Percentiles rank a stretch among this genome's conserved stretches.
phyloP scores from a whole-genome alignment of 2,329 filamentous ascomycete species.

The Myotisia sp. region DNA sequence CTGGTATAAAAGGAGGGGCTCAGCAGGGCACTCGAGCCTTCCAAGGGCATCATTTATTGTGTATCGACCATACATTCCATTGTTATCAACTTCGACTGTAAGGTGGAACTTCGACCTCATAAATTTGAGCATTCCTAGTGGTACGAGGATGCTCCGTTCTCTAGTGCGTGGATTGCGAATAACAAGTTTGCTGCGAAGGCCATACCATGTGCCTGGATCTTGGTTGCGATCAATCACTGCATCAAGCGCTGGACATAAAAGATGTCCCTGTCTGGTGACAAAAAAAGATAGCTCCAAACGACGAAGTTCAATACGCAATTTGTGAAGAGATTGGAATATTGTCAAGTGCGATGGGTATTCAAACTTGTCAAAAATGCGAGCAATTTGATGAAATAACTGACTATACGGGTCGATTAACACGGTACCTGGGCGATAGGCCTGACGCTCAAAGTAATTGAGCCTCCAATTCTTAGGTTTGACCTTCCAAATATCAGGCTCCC shows the following conservation, averaged over 20 bases:
- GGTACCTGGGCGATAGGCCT: slow-evolving; percentile 17
- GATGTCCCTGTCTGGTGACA: slow-evolving; percentile 16
- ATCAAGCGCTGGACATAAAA: slow-evolving; percentile 38
- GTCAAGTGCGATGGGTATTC: slow-evolving; percentile 32
- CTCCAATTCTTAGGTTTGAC: slow-evolving; percentile 17
- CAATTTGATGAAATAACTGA: slow-evolving; percentile 20
- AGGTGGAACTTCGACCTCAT: slow-evolving; percentile 18
- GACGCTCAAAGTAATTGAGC: slow-evolving; percentile 14
- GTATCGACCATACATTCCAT: slow-evolving; percentile 30
- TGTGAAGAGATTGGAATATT: slow-evolving; percentile 29
- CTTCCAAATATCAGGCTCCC: slow-evolving; percentile 19
- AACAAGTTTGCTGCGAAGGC: slow-evolving; percentile 38
- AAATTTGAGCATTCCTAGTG: slow-evolving; percentile 21
- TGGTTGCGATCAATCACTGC: slow-evolving; percentile 38
- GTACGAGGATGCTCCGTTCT: slow-evolving; percentile 27
- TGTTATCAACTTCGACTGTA: slow-evolving; percentile 23
- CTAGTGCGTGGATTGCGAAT: slow-evolving; percentile 17
- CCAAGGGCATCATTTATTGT: slow-evolving; percentile 38
- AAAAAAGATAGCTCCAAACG: slow-evolving; percentile 37
- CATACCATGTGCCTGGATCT: slow-evolving; percentile 34
- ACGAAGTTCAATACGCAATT: slow-evolving; percentile 33
- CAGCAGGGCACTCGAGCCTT: slow-evolving; percentile 31
- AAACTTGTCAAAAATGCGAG: slow-evolving; percentile 37
- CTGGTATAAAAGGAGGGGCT: slow-evolving; percentile 7
- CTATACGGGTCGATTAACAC: slow-evolving; percentile 30